A percentile compares a stretch with the other conserved stretches of the same genome.
Conservation (phyloP, 257 asterid genomes). For the Nicotiana benthamiana region DNA sequence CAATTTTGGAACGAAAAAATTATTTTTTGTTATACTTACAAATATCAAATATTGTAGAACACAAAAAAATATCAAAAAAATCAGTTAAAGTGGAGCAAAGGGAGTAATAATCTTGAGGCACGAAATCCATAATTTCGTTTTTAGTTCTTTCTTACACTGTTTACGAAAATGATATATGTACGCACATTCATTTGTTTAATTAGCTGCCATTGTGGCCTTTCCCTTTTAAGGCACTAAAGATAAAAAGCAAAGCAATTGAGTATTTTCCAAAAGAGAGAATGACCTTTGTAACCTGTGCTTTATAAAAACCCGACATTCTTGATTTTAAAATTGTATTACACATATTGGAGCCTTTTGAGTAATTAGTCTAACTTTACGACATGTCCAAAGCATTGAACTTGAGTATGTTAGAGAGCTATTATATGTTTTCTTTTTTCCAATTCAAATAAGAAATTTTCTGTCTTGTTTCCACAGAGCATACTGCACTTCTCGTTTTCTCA, state of each 20-base stretch:
- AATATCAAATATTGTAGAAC: no score
- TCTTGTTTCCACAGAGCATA: background rate
- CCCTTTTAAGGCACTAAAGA: background rate
- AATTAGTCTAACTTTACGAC: background rate
- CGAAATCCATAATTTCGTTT: background rate
- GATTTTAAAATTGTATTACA: background rate
- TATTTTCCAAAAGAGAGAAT: conserved; percentile 4
- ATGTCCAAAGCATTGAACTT: background rate
- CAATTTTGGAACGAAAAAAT: no score
- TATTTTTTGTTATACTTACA: no score
- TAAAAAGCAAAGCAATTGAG: background rate
- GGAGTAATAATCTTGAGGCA: no score
- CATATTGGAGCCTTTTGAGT: background rate
- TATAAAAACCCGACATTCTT: background rate
- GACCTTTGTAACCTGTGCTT: background rate
- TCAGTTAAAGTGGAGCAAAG: accelerated
- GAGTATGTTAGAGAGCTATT: background rate
- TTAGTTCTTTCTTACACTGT: background rate
- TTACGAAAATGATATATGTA: background rate
- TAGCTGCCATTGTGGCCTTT: background rate
- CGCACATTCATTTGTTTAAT: background rate
- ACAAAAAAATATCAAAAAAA: no score
- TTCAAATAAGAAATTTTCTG: background rate
- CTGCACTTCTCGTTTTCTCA: no score
- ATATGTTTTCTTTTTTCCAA: background rate